Evolutionary conservation across 1,284 basidiomycete genomes (phyloP).

Genomic region (Ustilago cynodontis): DNA sequence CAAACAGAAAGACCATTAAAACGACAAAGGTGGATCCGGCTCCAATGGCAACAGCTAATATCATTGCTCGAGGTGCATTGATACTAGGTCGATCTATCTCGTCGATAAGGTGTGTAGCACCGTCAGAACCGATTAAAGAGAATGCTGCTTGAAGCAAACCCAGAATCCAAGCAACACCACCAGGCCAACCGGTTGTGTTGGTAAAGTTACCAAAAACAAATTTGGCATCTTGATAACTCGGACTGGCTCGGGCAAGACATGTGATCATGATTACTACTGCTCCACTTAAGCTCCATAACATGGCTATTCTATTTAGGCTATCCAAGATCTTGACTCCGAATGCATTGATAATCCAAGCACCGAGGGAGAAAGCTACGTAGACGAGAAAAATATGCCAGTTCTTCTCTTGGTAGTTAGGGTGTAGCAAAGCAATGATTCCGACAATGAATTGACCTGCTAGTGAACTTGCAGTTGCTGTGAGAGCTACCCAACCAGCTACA

Average conservation of each 20-base stretch:
- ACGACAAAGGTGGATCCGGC: conserved; percentile 76
- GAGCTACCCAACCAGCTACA: conserved; percentile 70
- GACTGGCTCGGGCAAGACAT: conserved; percentile 67
- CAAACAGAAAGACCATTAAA: conserved; percentile 79
- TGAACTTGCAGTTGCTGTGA: conserved; percentile 66
- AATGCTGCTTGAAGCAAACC: conserved; percentile 72
- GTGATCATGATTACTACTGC: conserved; percentile 71
- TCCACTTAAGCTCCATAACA: conserved; percentile 70
- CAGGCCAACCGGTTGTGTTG: conserved; percentile 72
- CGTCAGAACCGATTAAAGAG: conserved; percentile 68
- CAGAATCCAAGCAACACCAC: conserved; percentile 72
- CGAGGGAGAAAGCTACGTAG: conserved; percentile 55
- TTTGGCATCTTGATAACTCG: conserved; percentile 69
- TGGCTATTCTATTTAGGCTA: conserved; percentile 35
- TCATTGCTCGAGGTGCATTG: conserved; percentile 76
- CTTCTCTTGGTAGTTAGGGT: conserved; percentile 64
- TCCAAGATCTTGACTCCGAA: conserved; percentile 57
- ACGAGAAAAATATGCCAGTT: conserved; percentile 62
- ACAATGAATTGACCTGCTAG: conserved; percentile 68
- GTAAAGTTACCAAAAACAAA: conserved; percentile 71
- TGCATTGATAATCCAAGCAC: conserved; percentile 59
- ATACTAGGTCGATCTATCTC: conserved; percentile 76
- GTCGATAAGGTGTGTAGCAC: conserved; percentile 73
- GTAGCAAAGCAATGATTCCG: conserved; percentile 70
- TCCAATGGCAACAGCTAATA: conserved; percentile 77